These are phyloP conservation scores for Borealophlyctis nickersoniae DNA, from an alignment of 192 early-diverging fungal species.

Conservation along the genomic window DNA sequence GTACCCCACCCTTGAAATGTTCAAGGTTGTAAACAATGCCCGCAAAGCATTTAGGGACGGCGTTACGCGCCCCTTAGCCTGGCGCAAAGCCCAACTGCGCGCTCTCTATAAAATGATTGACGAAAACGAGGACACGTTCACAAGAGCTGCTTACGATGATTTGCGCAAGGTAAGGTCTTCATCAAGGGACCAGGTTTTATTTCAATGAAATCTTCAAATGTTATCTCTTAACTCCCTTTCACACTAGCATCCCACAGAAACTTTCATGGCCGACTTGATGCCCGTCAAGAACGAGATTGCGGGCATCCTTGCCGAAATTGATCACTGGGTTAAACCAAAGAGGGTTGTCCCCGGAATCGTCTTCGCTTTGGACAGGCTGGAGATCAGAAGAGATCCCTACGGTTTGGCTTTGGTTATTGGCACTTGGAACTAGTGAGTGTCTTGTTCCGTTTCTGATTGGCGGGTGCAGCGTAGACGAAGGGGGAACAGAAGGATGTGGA, in stretches of 20 bases:
- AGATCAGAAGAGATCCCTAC: constrained; percentile 61
- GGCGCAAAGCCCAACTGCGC: constrained; percentile 38
- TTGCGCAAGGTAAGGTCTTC: constrained; percentile 14
- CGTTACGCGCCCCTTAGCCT: constrained; percentile 28
- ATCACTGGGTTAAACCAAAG: constrained; percentile 34
- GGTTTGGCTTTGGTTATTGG: constrained; percentile 74
- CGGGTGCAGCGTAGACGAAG: too few species aligned
- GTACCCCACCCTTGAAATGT: too few species aligned
- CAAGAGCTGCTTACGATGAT: constrained; percentile 34
- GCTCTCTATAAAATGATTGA: constrained; percentile 24
- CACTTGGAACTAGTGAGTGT: constrained; percentile 59
- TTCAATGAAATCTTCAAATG: constrained; percentile 2
- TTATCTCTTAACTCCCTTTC: background rate
- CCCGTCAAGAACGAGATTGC: constrained; percentile 34
- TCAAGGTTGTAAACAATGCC: constrained; percentile 29
- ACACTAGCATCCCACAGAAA: constrained; percentile 6
- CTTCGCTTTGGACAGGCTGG: constrained; percentile 11
- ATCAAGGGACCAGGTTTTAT: background rate
- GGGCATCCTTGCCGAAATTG: constrained; percentile 33
- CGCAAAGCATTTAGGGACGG: constrained; percentile 32
- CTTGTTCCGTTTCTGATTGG: constrained; percentile 1
- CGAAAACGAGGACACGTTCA: constrained; percentile 30
- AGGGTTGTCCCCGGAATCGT: constrained; percentile 5
- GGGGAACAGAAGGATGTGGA: too few species aligned
- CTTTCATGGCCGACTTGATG: constrained; percentile 25